These are phyloP conservation scores for Entophlyctis helioformis DNA, from an alignment of 192 early-diverging fungal species.

Conservation along the genomic window DNA sequence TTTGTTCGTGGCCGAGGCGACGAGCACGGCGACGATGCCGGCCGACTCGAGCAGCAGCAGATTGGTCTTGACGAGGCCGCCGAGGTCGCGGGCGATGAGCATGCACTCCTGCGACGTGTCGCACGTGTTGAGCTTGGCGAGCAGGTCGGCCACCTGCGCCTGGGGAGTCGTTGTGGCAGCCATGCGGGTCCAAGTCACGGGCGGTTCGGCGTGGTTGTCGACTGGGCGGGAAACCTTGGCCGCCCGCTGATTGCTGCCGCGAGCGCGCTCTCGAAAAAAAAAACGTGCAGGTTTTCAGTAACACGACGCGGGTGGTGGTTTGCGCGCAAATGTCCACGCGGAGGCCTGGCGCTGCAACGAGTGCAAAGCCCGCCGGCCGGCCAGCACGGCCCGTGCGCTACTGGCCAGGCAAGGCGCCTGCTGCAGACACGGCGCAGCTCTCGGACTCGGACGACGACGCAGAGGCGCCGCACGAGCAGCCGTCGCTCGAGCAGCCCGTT, in stretches of 20 bases:
- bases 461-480: neutral
- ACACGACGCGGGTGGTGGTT: no score
- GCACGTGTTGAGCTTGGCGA: conserved; percentile 25
- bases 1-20: conserved; percentile 25
- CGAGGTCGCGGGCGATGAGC: conserved; percentile 20
- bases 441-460: conserved; percentile 11
- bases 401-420: conserved; percentile 30
- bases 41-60: conserved; percentile 13
- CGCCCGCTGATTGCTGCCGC: neutral
- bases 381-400: conserved; percentile 29
- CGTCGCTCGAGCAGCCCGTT: neutral
- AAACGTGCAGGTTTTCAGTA: no score
- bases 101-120: conserved; percentile 33
- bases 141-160: conserved; percentile 4
- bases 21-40: conserved; percentile 20
- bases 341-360: no score
- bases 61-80: conserved; percentile 15
- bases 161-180: no score
- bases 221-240: no score
- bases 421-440: neutral
- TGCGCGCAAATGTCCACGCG: no score
- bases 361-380: no score
- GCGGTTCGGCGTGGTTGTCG: no score
- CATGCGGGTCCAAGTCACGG: no score
- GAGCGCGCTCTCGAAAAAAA: no score